Evolutionary conservation across 257 asterid genomes (phyloP).

Genomic region (Solanum phureja): DNA sequence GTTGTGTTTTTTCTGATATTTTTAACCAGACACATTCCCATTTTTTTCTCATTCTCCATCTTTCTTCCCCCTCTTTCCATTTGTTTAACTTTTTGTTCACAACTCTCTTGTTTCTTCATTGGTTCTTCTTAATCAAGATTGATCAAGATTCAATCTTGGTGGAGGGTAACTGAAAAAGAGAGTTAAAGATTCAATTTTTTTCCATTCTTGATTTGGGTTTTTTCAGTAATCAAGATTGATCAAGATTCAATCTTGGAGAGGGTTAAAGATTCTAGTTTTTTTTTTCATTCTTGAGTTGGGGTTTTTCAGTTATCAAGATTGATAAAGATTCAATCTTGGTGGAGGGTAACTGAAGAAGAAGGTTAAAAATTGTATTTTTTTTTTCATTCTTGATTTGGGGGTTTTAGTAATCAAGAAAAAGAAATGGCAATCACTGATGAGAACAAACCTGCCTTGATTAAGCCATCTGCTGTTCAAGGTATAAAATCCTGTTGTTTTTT

Average conservation of each 20-base stretch:
- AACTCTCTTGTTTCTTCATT: not conserved
- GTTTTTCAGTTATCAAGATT: not conserved
- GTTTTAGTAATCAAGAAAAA: constrained; percentile 8
- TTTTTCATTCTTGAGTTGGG: not conserved
- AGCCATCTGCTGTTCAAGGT: constrained; percentile 46
- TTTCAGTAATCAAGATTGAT: not conserved
- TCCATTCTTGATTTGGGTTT: not conserved
- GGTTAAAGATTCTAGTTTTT: not conserved
- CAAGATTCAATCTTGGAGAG: constrained; percentile 1
- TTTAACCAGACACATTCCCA: constrained; percentile 36
- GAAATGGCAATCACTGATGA: constrained; percentile 43
- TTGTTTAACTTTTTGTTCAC: not conserved
- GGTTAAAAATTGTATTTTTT: not conserved
- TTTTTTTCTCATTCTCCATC: not conserved
- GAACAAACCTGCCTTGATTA: constrained; percentile 34
- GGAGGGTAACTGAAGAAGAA: not conserved
- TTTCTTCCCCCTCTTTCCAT: not conserved
- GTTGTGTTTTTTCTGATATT: not conserved
- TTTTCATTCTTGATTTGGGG: not conserved
- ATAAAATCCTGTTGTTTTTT: not conserved
- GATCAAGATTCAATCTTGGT: not conserved
- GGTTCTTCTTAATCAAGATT: not conserved
- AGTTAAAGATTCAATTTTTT: not conserved
- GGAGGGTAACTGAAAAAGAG: not conserved
- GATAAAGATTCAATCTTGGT: not conserved